Evolutionary conservation across 192 early-diverging fungal genomes (phyloP), one percentile per base, ranked within the genome.

Genomic region (Ramicandelaber brevisporus): DNA sequence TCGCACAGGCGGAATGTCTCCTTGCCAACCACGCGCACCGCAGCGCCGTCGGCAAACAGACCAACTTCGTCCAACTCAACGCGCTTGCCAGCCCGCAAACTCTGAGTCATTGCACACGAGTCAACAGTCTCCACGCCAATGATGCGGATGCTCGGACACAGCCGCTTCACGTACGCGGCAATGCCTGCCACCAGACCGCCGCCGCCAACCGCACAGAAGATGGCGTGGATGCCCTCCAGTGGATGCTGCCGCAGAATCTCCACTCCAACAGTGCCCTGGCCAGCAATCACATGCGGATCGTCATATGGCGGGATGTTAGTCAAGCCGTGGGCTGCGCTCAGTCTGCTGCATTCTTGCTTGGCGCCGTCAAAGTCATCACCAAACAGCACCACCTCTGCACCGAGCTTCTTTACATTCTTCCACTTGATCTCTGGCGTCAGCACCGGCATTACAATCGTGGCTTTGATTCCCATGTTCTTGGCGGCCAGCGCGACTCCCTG

Each of bases 251-350:
- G 59, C 30, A 79, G 43, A 7, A 79, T 61, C 57, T 97, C 90
- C 34, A 88, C 59, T 11, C 65, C 90, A 21, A 90, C 71, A 4
- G 90, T 97, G 20, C 90, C 93, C 55, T 99, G 93, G 2, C 93
- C 93, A n/a, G 93, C 93, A 48, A 95, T 95, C 12, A 99, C 89
- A 42, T 78, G 71, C 3, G 89, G 93, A 35, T 96, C 88, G 49
- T 99, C 89, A 46, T 82, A 99, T 4, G 93, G 90, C 9, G 85
- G 90, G 40, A 99, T 92, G 46, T 93, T 78, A 33, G 73, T 78
- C 22, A 73, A 65, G 7, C 78, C 69, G 14, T 74, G 55, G 12
- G 77, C 35, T 29, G 56, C 43, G 4, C 56, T 51, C 26, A 97
- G 52, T 20, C 82, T 50, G 34, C 50, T 53, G 50, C 81, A 81